Base-by-base conservation (phyloP, 139 green algal species). In the Yamagishiella unicocca region DNA sequence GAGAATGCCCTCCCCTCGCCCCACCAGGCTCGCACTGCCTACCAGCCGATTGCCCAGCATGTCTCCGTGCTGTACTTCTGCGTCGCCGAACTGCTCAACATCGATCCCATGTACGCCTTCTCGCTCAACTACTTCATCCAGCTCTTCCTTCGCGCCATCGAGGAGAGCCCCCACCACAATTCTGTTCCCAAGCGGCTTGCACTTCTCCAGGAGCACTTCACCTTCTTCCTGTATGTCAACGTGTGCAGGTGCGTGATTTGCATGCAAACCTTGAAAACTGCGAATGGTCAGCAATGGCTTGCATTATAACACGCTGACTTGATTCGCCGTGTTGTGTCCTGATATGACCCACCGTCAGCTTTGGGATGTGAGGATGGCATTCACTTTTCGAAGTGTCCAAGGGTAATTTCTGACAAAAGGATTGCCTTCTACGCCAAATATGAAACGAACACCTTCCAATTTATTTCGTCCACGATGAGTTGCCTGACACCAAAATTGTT, bases 31-130 rank as follows among this genome's bases (percentile, higher is more conserved):
- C 61, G 84, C 3, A 89, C 75, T 29, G 89, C 78, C 19, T 92
- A 92, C 80, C 64, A 76, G 21, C 92, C 93, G n/a, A 90, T 95
- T 38, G 94, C 94, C 35, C 62, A 82, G 33, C 92, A 95, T 73
- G 82, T 88, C 8, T 78, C 76, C 61, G 73, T 95, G 35, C 91
- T 97, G 19, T 97, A 95, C 90, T 97, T 97, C 91, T 93, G 88
- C 53, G 90, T 97, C 12, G 75, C 88, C 1, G 93, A 96, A 38
- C 88, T 96, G 74, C 90, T 79, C 9, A 87, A 87, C 82, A 94
- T 96, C 38, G 94, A 96, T 76, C 92, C 93, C 43, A 96, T 96
- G 94, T 96, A 96, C 88, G 85, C 93, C 73, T 96, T 94, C 92
- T 91, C 79, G 45, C 85, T 94, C 17, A 64, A 58, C 21, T 96